phyloP scores from a whole-genome alignment of 2,329 filamentous ascomycete genomes.

The Hypoxylon sp. region DNA sequence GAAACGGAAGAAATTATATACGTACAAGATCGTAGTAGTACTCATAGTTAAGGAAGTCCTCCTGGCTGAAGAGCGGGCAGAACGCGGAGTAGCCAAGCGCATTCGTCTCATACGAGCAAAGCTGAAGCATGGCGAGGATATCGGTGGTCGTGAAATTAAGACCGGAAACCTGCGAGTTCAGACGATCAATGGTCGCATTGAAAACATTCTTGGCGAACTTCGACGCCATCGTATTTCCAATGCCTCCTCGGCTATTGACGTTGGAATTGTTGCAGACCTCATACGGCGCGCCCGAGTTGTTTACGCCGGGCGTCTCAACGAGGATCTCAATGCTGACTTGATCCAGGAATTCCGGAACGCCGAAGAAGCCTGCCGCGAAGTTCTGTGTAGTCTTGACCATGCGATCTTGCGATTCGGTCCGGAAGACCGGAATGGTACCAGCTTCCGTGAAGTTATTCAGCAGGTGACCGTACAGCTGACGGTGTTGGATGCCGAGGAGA shows the following conservation, averaged over 20 bases:
- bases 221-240: slow-evolving; percentile 47
- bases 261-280: slow-evolving; percentile 51
- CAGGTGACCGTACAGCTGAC: slow-evolving; percentile 60
- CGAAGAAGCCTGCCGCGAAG: slow-evolving; percentile 55
- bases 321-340: slow-evolving; percentile 56
- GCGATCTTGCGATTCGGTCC: slow-evolving; percentile 54
- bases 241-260: slow-evolving; percentile 44
- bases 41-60: slow-evolving; percentile 61
- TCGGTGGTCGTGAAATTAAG: slow-evolving; percentile 55
- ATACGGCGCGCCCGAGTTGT: slow-evolving; percentile 54
- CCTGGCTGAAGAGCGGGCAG: slow-evolving; percentile 59
- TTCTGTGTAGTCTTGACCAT: slow-evolving; percentile 56
- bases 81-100: slow-evolving; percentile 61
- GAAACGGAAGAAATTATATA: background rate
- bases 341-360: slow-evolving; percentile 54
- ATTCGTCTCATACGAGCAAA: slow-evolving; percentile 55
- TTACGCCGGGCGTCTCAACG: slow-evolving; percentile 51
- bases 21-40: slow-evolving; percentile 61
- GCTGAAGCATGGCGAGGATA: slow-evolving; percentile 58
- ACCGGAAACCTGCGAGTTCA: slow-evolving; percentile 52
- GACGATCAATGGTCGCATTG: slow-evolving; percentile 50
- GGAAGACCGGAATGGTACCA: slow-evolving; percentile 58
- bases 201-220: slow-evolving; percentile 50
- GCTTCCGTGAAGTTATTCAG: slow-evolving; percentile 61
- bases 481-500: slow-evolving; percentile 58